These are phyloP conservation scores for Emmonsiellopsis sp. DNA, from an alignment of 2,329 filamentous ascomycete species.

Conservation along the genomic window DNA sequence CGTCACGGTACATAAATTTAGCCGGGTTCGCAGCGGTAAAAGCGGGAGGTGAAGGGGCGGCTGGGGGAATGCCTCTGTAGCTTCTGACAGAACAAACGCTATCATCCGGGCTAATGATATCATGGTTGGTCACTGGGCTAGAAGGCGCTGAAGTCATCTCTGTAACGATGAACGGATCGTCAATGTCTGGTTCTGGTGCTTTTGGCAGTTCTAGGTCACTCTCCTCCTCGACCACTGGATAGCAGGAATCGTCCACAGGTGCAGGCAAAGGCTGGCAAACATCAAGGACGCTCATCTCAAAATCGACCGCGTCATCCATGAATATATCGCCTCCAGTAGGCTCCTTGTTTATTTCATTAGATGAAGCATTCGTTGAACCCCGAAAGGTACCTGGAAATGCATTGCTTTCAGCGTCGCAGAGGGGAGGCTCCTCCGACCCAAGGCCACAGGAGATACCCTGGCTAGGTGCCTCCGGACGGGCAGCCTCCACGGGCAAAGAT, in stretches of 20 bases:
- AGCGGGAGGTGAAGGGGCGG: conserved; percentile 15
- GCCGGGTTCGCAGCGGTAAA: conserved; percentile 4
- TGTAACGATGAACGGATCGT: conserved; percentile 12
- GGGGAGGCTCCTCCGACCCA: not conserved
- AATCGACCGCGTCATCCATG: conserved; percentile 11
- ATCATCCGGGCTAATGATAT: conserved; percentile 12
- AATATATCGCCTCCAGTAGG: not conserved
- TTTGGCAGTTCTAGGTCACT: not conserved
- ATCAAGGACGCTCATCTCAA: conserved; percentile 17
- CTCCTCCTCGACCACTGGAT: not conserved
- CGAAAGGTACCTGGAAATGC: not conserved
- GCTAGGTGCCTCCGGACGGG: not conserved
- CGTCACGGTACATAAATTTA: conserved; percentile 14
- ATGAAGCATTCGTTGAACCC: not conserved
- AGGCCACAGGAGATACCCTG: not conserved
- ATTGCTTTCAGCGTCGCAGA: not conserved
- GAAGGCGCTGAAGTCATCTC: conserved; percentile 6
- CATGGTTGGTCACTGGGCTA: conserved; percentile 13
- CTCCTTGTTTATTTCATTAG: not conserved
- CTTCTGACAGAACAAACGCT: conserved; percentile 6
- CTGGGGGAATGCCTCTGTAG: conserved; percentile 12
- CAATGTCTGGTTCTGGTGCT: not conserved
- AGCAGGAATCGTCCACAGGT: not conserved
- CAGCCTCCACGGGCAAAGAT: conserved; percentile 9
- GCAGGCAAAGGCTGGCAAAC: conserved; percentile 12